These are phyloP conservation scores for Leishmania martiniquensis DNA, from an alignment of 208 protist species.

Conservation along the genomic window DNA sequence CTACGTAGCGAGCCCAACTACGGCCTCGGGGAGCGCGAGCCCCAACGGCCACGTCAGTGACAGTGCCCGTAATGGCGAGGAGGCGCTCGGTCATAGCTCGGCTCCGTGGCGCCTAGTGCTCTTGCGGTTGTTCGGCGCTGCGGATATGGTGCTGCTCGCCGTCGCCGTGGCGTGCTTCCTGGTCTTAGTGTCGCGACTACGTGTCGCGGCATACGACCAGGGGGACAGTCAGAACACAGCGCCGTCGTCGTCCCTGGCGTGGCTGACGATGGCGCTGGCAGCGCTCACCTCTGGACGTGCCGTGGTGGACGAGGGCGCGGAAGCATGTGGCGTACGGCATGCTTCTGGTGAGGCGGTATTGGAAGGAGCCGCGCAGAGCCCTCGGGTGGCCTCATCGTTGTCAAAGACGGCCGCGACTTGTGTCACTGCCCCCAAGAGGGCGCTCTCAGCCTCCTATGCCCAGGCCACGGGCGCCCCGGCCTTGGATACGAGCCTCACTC, in stretches of 20 bases:
- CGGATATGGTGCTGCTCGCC: slow-evolving; percentile 51
- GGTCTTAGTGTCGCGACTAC: slow-evolving; percentile 22
- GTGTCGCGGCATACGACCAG: background rate
- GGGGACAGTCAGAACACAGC: background rate
- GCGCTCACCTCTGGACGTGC: slow-evolving; percentile 5
- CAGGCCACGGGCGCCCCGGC: slow-evolving; percentile 6
- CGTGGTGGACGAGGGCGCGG: background rate
- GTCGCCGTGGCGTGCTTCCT: slow-evolving; percentile 33
- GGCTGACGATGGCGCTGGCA: slow-evolving; percentile 7
- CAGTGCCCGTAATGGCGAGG: background rate
- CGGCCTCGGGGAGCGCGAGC: background rate
- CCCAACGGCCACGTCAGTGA: background rate
- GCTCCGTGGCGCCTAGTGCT: slow-evolving; percentile 33
- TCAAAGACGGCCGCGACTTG: background rate
- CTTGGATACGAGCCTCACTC: slow-evolving; percentile 21
- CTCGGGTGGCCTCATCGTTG: background rate
- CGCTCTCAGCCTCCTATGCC: slow-evolving; percentile 3
- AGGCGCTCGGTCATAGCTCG: background rate
- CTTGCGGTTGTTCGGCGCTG: slow-evolving; percentile 45
- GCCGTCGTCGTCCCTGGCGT: slow-evolving; percentile 6
- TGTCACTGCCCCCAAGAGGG: background rate
- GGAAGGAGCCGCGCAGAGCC: background rate
- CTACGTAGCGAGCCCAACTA: background rate
- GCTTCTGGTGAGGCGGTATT: background rate
- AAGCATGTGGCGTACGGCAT: background rate